Percentiles rank a stretch among this genome's conserved stretches.
phyloP scores from a whole-genome alignment of 2,329 filamentous ascomycete genomes.

The Hypoxylon sp. region DNA sequence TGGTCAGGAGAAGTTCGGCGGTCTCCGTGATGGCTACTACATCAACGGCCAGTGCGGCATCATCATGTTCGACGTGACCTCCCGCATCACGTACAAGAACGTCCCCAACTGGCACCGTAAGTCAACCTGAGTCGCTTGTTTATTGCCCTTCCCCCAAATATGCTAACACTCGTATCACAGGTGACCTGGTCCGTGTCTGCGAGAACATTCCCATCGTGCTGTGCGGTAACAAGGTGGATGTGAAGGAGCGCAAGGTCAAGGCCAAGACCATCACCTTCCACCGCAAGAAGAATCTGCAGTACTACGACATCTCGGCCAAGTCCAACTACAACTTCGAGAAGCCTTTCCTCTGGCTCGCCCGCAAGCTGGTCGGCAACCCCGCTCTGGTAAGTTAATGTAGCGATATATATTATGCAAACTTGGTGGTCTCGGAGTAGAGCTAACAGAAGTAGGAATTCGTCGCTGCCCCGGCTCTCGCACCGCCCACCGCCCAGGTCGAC shows the following conservation, averaged over 20 bases:
- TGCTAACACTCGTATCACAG: conserved; percentile 54
- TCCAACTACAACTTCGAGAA: conserved; percentile 99
- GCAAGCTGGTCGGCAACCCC: conserved; percentile 97
- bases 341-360: conserved; percentile 98
- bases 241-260: conserved; percentile 99
- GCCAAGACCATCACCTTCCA: conserved; percentile 99
- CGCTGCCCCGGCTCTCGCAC: conserved; percentile 91
- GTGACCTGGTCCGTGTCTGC: conserved; percentile 98
- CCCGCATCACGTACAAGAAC: conserved; percentile 99
- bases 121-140: conserved; percentile 50
- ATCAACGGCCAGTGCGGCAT: conserved; percentile 99
- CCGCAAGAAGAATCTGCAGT: conserved; percentile 99
- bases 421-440: conserved; percentile 41
- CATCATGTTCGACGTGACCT: conserved; percentile 99
- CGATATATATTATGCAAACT: conserved; percentile 8
- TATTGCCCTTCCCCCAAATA: background rate
- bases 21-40: conserved; percentile 99
- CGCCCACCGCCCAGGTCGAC: conserved; percentile 91
- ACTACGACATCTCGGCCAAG: conserved; percentile 99
- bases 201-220: conserved; percentile 99
- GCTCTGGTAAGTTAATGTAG: conserved; percentile 73
- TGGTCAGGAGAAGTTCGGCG: conserved; percentile 99
- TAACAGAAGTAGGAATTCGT: conserved; percentile 79
- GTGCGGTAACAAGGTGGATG: conserved; percentile 99
- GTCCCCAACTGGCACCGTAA: conserved; percentile 99